Percentiles rank a stretch among this genome's conserved stretches.
phyloP scores from a whole-genome alignment of 345 rosid species.

The Kernera saxatilis region DNA sequence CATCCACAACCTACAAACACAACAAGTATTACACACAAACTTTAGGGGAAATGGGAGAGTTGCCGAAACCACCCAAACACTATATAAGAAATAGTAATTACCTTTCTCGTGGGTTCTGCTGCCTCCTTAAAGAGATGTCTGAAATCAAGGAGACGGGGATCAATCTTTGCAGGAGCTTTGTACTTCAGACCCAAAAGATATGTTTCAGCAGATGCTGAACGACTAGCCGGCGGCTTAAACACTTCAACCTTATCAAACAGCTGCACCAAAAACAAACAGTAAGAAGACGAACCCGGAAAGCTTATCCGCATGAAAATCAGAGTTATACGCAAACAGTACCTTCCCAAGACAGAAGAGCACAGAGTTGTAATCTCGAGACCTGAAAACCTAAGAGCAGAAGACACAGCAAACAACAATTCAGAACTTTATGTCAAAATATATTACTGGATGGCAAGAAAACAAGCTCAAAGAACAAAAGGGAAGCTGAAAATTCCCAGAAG shows the following conservation, averaged over 20 bases:
- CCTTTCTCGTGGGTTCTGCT: slow-evolving; percentile 62
- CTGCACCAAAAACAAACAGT: slow-evolving; percentile 30
- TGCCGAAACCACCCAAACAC: background rate
- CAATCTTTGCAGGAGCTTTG: slow-evolving; percentile 92
- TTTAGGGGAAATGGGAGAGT: background rate
- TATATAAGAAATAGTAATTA: slow-evolving; percentile 1
- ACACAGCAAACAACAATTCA: background rate
- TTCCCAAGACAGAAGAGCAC: slow-evolving; percentile 71
- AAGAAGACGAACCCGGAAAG: background rate
- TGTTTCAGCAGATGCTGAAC: slow-evolving; percentile 87
- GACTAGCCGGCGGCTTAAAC: slow-evolving; percentile 91
- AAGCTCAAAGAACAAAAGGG: no score
- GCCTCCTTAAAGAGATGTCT: slow-evolving; percentile 73
- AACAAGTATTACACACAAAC: background rate
- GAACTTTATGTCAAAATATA: background rate
- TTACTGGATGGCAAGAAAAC: background rate
- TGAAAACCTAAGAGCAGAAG: slow-evolving; percentile 54
- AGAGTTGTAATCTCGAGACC: slow-evolving; percentile 88
- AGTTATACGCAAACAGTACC: slow-evolving; percentile 34
- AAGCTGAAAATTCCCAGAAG: background rate
- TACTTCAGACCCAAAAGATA: slow-evolving; percentile 75
- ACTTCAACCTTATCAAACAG: slow-evolving; percentile 94
- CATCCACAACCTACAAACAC: slow-evolving; percentile 66
- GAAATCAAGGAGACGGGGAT: slow-evolving; percentile 79
- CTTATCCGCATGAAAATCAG: background rate